Base-by-base conservation (phyloP, 768 basidiomycete genomes). In the Hypholoma fasciculare region DNA sequence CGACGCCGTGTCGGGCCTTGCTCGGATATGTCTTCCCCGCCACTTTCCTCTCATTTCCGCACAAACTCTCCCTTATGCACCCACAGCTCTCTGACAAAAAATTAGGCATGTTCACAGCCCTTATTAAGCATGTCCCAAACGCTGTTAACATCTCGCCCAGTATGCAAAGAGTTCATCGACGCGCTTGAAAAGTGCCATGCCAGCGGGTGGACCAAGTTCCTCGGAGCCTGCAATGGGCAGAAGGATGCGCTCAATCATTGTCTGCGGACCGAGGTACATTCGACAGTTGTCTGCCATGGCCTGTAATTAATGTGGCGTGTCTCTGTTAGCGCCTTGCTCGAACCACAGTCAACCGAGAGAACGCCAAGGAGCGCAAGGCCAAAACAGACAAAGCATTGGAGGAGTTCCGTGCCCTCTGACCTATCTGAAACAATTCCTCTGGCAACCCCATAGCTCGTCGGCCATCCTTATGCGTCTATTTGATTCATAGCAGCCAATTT, bases 141-240 rank as follows among this genome's bases (percentile, higher is more conserved):
- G 26, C 37, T 37, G 36, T 46, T 53, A 30, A 3, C 48, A 26
- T 44, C 27, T 57, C 19, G 19, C 11, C 39, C 52, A 92, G 90
- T 77, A 38, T 92, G 90, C 77, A 82, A 77, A 66, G 89, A 90
- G 16, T 87, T 92, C 67, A 89, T 92, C 54, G 74, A 90, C 62
- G 90, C 90, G 2, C 83, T 92, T 23, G 82, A 91, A 50, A 74
- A 79, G 48, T 92, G 90, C 66, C 90, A 92, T 66, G 68, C 75
- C 17, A 81, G 76, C 65, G 76, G 69, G 19, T 90, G 87, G 87
- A 78, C 80, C 23, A 83, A 84, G 61, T 79, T 88, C 60, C 82
- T 85, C 1, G 90, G 90, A 19, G 81, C 78, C 16, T 92, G 90
- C 69, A 92, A 92, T 65, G 73, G 67, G 57, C 77, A 80, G 52